These are phyloP conservation scores for Cryphonectria radicalis DNA, from an alignment of 2,329 filamentous ascomycete genomes.

Conservation along the genomic window DNA sequence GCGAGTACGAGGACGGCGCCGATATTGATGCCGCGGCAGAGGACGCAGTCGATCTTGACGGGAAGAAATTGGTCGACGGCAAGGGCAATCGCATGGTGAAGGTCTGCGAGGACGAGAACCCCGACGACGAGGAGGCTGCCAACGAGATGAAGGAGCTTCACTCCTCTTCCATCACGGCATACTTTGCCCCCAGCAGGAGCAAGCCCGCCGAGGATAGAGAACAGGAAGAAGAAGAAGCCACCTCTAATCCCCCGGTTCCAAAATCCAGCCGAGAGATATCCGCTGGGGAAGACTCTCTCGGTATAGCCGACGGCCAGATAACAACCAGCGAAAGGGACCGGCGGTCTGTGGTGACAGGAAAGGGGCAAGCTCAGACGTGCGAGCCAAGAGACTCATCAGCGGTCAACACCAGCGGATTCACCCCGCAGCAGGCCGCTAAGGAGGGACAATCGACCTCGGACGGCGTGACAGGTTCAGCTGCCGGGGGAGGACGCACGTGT, in stretches of 20 bases:
- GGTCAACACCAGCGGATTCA: not conserved
- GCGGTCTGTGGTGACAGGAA: conserved; percentile 4
- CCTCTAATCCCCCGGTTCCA: conserved; percentile 1
- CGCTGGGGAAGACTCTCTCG: not conserved
- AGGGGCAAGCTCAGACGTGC: conserved; percentile 12
- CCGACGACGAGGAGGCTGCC: conserved; percentile 58
- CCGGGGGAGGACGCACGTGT: conserved; percentile 44
- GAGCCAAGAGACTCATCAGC: conserved; percentile 15
- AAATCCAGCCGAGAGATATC: not conserved
- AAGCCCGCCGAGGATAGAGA: conserved; percentile 9
- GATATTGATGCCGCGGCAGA: conserved; percentile 48
- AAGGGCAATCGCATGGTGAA: conserved; percentile 72
- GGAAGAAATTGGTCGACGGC: conserved; percentile 65
- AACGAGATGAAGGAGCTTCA: conserved; percentile 72
- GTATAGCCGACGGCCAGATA: conserved; percentile 21
- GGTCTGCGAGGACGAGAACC: conserved; percentile 73
- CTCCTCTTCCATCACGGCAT: conserved; percentile 40
- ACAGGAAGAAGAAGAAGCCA: not conserved
- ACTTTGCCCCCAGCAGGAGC: conserved; percentile 17
- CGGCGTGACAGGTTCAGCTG: not conserved
- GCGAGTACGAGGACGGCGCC: conserved; percentile 51
- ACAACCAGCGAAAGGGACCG: conserved; percentile 8
- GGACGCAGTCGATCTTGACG: conserved; percentile 67
- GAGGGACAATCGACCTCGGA: not conserved
- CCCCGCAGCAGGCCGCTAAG: not conserved